These are phyloP conservation scores for Thielaviopsis musarum DNA, from an alignment of 2,329 filamentous ascomycete species.

Conservation along the genomic window DNA sequence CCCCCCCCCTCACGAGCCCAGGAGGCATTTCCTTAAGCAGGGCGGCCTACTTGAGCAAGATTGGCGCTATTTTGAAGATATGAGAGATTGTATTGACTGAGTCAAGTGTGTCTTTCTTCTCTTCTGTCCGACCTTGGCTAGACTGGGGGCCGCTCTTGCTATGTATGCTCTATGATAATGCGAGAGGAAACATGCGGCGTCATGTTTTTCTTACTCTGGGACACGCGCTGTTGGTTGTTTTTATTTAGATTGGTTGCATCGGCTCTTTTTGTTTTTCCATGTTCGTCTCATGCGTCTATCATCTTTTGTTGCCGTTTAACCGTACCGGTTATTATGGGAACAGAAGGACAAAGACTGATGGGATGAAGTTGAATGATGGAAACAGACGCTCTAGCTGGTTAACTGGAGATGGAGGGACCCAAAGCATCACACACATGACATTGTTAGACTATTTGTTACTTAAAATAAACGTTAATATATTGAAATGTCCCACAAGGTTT, in stretches of 20 bases:
- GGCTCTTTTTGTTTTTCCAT: neutral
- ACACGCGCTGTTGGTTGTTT: neutral
- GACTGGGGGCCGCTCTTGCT: too few species aligned
- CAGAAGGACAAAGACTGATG: neutral
- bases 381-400: conserved; percentile 2
- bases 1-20: neutral
- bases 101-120: too few species aligned
- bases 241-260: neutral
- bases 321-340: too few species aligned
- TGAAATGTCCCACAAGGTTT: neutral
- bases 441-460: conserved; percentile 2
- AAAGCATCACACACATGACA: neutral
- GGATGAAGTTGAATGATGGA: neutral
- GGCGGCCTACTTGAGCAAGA: neutral
- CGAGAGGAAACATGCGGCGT: neutral
- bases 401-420: conserved; percentile 1
- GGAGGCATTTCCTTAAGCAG: neutral
- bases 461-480: neutral
- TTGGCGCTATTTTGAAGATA: too few species aligned
- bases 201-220: neutral
- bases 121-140: too few species aligned
- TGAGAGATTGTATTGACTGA: too few species aligned
- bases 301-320: neutral
- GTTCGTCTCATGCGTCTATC: neutral
- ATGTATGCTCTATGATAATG: too few species aligned